Evolutionary conservation across 306 rosid species (phyloP), one percentile per base, ranked within the genome.

Genomic region (Elaeagnus macrophylla): DNA sequence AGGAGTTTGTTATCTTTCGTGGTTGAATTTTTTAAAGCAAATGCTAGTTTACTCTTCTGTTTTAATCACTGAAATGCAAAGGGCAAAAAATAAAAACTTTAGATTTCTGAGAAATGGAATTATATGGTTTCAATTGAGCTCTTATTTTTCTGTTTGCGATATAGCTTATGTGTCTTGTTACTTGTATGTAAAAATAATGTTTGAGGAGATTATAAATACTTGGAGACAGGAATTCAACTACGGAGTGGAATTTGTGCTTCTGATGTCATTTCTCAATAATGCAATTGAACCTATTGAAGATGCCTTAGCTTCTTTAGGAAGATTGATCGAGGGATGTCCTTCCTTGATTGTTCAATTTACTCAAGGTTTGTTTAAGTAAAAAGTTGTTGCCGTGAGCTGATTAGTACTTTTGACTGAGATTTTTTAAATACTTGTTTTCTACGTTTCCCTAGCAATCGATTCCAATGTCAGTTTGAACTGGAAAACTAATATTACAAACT

Each of bases 311-410:
- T 79, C 85, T 69, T 72, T 90, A 56, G 69, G 78, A 36, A 64
- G 48, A 14, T 56, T 83, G 71, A 47, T 73, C 39, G 44, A 53
- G 40, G 86, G 53, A 57, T 79, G 75, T 71, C 95, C 91, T 51
- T 90, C 97, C 60, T 79, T 86, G 67, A 60, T 90, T 64, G 94
- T 81, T 63, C 97, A 90, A 75, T 74, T 78, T 53, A 90, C 95
- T 20, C 91, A 60, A 48, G 97, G 97, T 77, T 35, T 71, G 60
- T 58, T 64, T 70, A 9, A 56, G 61, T 52, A 53, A 20, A 13
- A 50, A 68, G 62, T 52, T 59, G 49, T 47, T 61, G 51, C 51
- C 72, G 58, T 47, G 45, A 12, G 43, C 44, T 35, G 17, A 17
- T 59, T 17, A 59, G 17, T 60, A 53, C 56, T 56, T 37, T 20